Percentiles rank a stretch among this genome's conserved stretches.
phyloP scores from a whole-genome alignment of 1,139 yeast genomes.

The Pichia sp. region DNA sequence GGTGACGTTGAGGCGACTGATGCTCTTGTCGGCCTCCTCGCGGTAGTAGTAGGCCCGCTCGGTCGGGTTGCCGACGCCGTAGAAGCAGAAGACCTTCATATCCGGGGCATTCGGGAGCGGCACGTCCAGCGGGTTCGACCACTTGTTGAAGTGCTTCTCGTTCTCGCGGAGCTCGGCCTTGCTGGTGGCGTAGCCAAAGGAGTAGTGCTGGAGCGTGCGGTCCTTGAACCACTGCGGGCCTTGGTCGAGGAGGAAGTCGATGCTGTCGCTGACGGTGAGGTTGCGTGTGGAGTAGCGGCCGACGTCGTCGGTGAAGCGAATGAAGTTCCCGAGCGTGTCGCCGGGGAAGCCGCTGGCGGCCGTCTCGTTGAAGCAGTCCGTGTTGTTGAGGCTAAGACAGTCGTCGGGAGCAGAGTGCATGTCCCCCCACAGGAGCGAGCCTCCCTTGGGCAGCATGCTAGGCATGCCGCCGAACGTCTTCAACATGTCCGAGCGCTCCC shows the following conservation, averaged over 20 bases:
- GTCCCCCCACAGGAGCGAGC: constrained; percentile 83
- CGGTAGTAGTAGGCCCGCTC: constrained; percentile 87
- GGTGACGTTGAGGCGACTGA: constrained; percentile 55
- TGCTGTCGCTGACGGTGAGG: constrained; percentile 60
- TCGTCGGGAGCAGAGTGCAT: constrained; percentile 59
- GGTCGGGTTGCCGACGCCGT: constrained; percentile 96
- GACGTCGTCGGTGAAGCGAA: constrained; percentile 51
- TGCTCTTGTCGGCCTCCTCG: constrained; percentile 48
- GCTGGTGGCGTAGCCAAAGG: constrained; percentile 69
- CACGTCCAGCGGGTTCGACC: constrained; percentile 92
- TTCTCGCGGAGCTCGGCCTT: constrained; percentile 56
- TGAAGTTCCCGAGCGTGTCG: constrained; percentile 69
- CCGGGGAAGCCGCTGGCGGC: constrained; percentile 22
- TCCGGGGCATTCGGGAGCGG: constrained; percentile 91
- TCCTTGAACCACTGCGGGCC: constrained; percentile 74
- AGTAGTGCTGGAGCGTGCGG: constrained; percentile 65
- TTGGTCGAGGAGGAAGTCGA: constrained; percentile 57
- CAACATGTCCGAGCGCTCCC: constrained; percentile 81
- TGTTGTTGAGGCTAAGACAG: constrained; percentile 22
- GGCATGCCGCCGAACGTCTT: constrained; percentile 91
- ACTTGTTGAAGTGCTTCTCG: constrained; percentile 65
- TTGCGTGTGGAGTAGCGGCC: constrained; percentile 46
- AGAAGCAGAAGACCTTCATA: constrained; percentile 81
- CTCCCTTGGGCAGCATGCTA: constrained; percentile 95
- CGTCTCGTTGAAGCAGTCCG: constrained; percentile 23